Evolutionary conservation across 129 eudicot genomes (phyloP).

Genomic region (Arctium lappa): DNA sequence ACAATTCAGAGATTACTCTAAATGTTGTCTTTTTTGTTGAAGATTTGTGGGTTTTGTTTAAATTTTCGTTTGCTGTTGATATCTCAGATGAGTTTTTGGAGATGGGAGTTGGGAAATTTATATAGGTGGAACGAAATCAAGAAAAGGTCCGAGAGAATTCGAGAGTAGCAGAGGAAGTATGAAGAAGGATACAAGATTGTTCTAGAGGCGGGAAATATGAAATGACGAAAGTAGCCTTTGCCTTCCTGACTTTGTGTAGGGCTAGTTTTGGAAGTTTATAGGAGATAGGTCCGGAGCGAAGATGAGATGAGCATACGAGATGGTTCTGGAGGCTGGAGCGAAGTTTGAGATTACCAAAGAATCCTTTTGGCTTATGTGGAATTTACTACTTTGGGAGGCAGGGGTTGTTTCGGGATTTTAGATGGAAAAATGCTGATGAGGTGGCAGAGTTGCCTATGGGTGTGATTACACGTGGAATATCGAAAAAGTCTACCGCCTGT

Average conservation of each 20-base stretch:
- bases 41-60: not conserved
- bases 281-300: too few species aligned
- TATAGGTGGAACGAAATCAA: conserved; percentile 9
- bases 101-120: conserved; percentile 10
- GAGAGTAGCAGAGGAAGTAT: not conserved
- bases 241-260: not conserved
- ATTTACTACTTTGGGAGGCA: too few species aligned
- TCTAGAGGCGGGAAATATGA: conserved; percentile 33
- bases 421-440: not conserved
- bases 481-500: not conserved
- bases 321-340: conserved; percentile 5
- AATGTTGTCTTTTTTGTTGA: not conserved
- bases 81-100: conserved; percentile 8
- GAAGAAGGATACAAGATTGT: conserved; percentile 18
- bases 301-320: not conserved
- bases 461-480: conserved; percentile 11
- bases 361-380: conserved; percentile 9
- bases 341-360: not conserved
- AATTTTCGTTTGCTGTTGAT: not conserved
- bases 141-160: not conserved
- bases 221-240: not conserved
- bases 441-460: conserved; percentile 1
- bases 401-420: conserved; percentile 6
- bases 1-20: not conserved
- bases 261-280: conserved; percentile 6